Conservation (phyloP, 768 basidiomycete genomes). For the Coprinellus micaceus region DNA sequence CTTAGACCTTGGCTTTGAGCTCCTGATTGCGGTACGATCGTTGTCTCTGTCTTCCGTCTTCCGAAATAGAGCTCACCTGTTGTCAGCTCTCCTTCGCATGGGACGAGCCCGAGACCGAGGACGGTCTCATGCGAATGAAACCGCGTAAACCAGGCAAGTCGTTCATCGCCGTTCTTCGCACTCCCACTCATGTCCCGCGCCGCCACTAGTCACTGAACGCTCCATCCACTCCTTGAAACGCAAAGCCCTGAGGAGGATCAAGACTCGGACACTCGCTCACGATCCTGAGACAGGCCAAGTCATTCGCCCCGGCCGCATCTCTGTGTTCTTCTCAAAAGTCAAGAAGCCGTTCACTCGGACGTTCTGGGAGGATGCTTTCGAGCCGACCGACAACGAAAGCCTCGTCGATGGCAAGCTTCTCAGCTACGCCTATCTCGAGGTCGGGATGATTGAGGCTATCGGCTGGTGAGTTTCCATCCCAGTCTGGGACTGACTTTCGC, state of each 20-base stretch:
- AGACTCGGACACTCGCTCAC: slow-evolving; percentile 39
- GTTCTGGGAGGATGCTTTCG: slow-evolving; percentile 58
- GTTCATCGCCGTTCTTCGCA: neutral
- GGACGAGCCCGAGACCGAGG: slow-evolving; percentile 63
- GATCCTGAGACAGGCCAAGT: slow-evolving; percentile 48
- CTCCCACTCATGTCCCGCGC: neutral
- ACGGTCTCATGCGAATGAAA: slow-evolving; percentile 63
- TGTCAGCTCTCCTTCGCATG: slow-evolving; percentile 64
- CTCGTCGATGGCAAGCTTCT: slow-evolving; percentile 60
- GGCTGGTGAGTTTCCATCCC: slow-evolving; percentile 40
- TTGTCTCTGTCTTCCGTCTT: neutral
- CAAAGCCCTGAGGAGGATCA: slow-evolving; percentile 54
- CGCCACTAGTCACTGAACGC: slow-evolving; percentile 62
- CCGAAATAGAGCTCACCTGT: neutral
- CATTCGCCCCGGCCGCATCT: slow-evolving; percentile 39
- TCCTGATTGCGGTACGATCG: slow-evolving; percentile 55
- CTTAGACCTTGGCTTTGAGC: slow-evolving; percentile 67
- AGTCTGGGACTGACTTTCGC: neutral
- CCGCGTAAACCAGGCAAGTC: slow-evolving; percentile 61
- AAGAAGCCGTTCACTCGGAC: slow-evolving; percentile 51
- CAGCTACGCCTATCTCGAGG: slow-evolving; percentile 66
- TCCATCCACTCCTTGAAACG: slow-evolving; percentile 53
- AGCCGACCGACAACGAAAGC: slow-evolving; percentile 51
- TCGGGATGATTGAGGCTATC: slow-evolving; percentile 57
- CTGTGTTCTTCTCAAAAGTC: slow-evolving; percentile 33